phyloP scores from a whole-genome alignment of 306 rosid species.

The Fragaria vesca region DNA sequence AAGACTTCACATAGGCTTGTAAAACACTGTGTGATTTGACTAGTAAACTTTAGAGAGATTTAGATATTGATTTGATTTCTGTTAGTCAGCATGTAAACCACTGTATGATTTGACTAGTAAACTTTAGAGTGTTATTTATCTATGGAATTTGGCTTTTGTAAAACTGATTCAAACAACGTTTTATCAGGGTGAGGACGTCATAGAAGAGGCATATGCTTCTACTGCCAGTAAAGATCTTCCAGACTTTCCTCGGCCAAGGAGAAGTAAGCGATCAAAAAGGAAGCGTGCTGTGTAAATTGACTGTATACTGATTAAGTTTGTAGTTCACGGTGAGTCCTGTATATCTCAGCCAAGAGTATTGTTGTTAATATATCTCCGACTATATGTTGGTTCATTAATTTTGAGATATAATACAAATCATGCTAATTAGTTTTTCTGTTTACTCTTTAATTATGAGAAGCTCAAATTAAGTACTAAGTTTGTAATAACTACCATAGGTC shows the following conservation, averaged over 20 bases:
- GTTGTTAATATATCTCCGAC: slow-evolving; percentile 34
- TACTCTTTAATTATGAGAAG: slow-evolving; percentile 14
- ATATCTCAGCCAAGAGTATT: slow-evolving; percentile 51
- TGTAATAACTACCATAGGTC: neutral
- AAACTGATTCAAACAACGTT: slow-evolving; percentile 32
- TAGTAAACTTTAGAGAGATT: neutral
- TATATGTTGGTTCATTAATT: slow-evolving; percentile 54
- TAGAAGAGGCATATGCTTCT: slow-evolving; percentile 67
- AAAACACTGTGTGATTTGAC: too few species aligned
- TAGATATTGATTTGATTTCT: neutral
- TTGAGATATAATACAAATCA: slow-evolving; percentile 38
- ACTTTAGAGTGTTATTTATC: neutral
- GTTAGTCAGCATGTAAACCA: neutral
- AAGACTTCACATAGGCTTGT: neutral
- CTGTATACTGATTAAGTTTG: slow-evolving; percentile 37
- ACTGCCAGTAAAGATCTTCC: slow-evolving; percentile 50
- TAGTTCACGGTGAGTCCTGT: slow-evolving; percentile 68
- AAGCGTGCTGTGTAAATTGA: slow-evolving; percentile 67
- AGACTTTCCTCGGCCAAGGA: slow-evolving; percentile 60
- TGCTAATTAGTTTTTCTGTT: slow-evolving; percentile 15
- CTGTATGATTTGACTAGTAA: neutral
- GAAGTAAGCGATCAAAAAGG: slow-evolving; percentile 96
- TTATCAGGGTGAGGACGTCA: slow-evolving; percentile 54
- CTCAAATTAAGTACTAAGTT: slow-evolving; percentile 4
- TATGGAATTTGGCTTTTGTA: neutral